Evolutionary conservation across 1,284 basidiomycete genomes (phyloP).

Genomic region (Ustilago cynodontis): DNA sequence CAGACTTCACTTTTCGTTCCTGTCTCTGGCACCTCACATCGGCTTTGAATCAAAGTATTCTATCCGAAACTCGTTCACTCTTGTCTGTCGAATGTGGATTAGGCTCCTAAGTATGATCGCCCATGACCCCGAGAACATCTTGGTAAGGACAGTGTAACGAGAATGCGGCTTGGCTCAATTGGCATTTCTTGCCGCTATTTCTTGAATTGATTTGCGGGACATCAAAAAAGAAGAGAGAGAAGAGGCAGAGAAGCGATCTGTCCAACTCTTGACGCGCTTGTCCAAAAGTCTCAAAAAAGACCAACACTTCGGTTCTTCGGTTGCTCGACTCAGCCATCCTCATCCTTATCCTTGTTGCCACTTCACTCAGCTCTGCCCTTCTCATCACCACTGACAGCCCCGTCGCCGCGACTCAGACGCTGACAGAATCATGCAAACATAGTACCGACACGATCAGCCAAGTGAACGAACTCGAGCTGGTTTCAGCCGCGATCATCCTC

Average conservation of each 20-base stretch:
- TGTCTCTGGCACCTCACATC: not conserved
- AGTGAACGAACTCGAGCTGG: not conserved
- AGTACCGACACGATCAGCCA: not conserved
- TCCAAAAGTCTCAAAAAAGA: constrained; percentile 2
- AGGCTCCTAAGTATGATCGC: too few relatives aligned
- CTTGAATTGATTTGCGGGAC: not conserved
- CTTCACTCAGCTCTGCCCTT: not conserved
- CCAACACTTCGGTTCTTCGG: constrained; percentile 26
- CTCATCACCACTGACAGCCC: not conserved
- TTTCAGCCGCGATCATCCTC: not conserved
- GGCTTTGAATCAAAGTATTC: not conserved
- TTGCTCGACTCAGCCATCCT: constrained; percentile 24
- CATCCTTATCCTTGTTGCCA: not conserved
- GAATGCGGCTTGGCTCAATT: too few relatives aligned
- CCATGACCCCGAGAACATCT: not conserved
- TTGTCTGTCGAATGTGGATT: not conserved
- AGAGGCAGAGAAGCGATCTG: not conserved
- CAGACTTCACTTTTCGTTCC: not conserved
- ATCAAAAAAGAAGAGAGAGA: too few relatives aligned
- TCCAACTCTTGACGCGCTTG: not conserved
- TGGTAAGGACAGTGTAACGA: too few relatives aligned
- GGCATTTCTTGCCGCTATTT: constrained; percentile 5
- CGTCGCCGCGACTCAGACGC: too few relatives aligned
- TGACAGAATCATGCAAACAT: not conserved
- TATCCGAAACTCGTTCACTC: not conserved